Base-by-base conservation (phyloP, 257 asterid genomes). In the Fraxinus cuspidata region DNA sequence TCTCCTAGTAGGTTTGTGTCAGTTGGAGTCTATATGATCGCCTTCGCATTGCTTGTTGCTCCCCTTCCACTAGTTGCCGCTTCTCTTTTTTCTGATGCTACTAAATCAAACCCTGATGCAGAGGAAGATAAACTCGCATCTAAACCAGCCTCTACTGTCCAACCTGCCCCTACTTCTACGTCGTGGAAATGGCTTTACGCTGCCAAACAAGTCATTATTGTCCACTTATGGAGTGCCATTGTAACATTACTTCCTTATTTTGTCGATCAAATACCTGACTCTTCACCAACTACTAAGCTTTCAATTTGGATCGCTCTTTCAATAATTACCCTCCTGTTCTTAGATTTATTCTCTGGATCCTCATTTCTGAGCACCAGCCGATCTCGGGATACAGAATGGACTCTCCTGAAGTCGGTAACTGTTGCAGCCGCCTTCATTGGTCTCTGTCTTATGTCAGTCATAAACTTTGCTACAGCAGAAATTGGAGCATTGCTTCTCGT, bases 1-100 rank as follows among this genome's bases (percentile, higher is more conserved):
- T 92, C 97, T 29, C 90, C 99, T 0, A 86, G 83, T 87, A 89
- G 89, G 83, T 95, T 95, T 74, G 91, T 92, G 23, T 95, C 98
- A 3, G 97, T 93, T 76, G 98, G 98, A 82, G 93, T 93, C 21
- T 95, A 95, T 86, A 95, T 93, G 99, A 92, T 93, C 66, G 89
- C 98, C 35, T 95, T 95, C 84, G 94, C 86, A 56, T 82, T 96
- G 84, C 97, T 96, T 74, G 78, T 96, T 67, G 89, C 94, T 75
- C 97, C 98, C 44, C 97, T 96, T 74, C 99, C 99, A 51, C 83
- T 93, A 81, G 92, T 90, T 63, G 91, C 99, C 11, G 96, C 99
- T 25, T 86, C 99, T 73, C 94, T 91, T 74, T 96, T 88, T 77
- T 81, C 90, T 21, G 84, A 82, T 58, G 89, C 94, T 71, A 82